Percentiles rank a stretch among this genome's conserved stretches.
phyloP scores from a whole-genome alignment of 352 stramenopile species.

The Pythium aquatile region DNA sequence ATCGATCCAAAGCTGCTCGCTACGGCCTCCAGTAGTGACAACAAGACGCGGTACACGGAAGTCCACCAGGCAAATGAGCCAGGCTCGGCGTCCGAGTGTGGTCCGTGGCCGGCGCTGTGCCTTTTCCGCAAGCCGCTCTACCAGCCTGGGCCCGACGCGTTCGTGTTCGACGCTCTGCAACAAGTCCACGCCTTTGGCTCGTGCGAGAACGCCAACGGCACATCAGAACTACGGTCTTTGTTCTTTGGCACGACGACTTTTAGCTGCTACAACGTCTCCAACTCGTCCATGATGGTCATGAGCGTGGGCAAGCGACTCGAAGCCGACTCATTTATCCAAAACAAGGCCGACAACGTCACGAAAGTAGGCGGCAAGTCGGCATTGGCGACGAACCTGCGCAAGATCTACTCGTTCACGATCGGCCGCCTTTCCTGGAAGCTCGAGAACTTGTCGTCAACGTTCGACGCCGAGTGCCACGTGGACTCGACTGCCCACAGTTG shows the following conservation, averaged over 20 bases:
- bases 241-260: background rate
- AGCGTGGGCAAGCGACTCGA: constrained; percentile 15
- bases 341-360: background rate
- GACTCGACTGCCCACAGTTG: background rate
- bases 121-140: background rate
- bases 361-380: background rate
- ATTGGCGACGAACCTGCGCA: constrained; percentile 21
- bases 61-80: constrained; percentile 1
- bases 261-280: background rate
- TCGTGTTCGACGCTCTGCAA: background rate
- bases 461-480: constrained; percentile 13
- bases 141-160: background rate
- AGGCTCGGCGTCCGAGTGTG: background rate
- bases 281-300: constrained; percentile 5
- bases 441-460: constrained; percentile 15
- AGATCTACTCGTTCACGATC: constrained; percentile 28
- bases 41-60: constrained; percentile 5
- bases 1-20: constrained; percentile 15
- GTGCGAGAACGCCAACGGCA: constrained; percentile 5
- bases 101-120: constrained; percentile 7
- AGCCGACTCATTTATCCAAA: constrained; percentile 5
- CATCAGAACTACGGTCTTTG: background rate
- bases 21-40: background rate
- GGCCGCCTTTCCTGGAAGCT: constrained; percentile 21
- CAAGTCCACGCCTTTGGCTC: constrained; percentile 10